Evolutionary conservation across 306 rosid genomes (phyloP).

Genomic region (Vachellia pachyceras): DNA sequence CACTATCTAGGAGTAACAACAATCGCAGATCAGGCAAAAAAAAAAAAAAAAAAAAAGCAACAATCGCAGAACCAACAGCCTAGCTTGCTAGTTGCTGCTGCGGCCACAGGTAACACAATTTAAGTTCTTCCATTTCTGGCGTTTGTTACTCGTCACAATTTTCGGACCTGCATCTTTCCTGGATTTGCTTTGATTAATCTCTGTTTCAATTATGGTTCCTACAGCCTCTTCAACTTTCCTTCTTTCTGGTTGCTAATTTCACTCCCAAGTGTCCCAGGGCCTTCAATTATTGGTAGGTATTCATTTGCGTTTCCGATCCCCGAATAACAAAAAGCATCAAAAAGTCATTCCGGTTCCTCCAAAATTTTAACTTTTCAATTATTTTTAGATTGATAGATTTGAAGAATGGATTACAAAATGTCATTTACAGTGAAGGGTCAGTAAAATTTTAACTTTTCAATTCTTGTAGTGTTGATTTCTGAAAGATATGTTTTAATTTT

Average conservation of each 20-base stretch:
- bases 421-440: background rate
- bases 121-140: background rate
- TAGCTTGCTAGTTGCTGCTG: background rate
- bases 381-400: no score
- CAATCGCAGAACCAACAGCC: conserved; percentile 1
- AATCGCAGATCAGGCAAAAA: no score
- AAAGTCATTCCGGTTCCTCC: no score
- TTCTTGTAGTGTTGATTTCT: background rate
- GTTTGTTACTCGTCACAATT: background rate
- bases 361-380: no score
- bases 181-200: background rate
- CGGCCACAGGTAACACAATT: conserved; percentile 17
- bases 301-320: no score
- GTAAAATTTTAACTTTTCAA: background rate
- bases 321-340: no score
- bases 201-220: background rate
- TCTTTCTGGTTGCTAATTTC: background rate
- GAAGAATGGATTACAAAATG: no score
- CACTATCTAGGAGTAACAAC: background rate
- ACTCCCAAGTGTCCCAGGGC: background rate
- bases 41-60: no score
- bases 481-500: conserved; percentile 7
- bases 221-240: conserved; percentile 1
- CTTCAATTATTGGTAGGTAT: background rate
- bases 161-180: background rate